A percentile compares a stretch with the other conserved stretches of the same genome.
These are phyloP conservation scores for Colletotrichum sp. DNA, from an alignment of 2,329 filamentous ascomycete species.

Conservation along the genomic window DNA sequence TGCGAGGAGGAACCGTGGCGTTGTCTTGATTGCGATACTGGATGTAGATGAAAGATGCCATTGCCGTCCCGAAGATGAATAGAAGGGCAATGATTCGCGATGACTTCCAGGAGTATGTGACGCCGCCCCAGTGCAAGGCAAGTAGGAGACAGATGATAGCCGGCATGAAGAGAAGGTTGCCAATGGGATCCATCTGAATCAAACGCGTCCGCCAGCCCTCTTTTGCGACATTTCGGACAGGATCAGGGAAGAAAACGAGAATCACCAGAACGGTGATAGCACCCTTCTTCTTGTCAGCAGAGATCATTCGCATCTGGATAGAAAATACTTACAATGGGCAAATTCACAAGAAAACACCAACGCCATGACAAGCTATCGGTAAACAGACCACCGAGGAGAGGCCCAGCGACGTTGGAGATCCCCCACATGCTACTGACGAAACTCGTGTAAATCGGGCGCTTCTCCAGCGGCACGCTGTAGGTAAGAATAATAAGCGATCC, in stretches of 20 bases:
- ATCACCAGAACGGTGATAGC: constrained; percentile 36
- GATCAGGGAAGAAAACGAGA: constrained; percentile 26
- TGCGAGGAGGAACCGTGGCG: constrained; percentile 48
- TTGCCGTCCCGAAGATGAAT: constrained; percentile 45
- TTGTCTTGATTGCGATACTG: constrained; percentile 43
- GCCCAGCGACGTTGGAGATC: constrained; percentile 43
- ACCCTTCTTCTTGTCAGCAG: constrained; percentile 28
- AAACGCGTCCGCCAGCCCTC: constrained; percentile 10
- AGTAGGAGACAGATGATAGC: constrained; percentile 51
- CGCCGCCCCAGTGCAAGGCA: constrained; percentile 55
- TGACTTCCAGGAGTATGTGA: constrained; percentile 54
- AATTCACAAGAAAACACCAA: constrained; percentile 47
- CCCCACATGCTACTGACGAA: constrained; percentile 50
- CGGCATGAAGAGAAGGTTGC: constrained; percentile 34
- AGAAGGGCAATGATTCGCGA: constrained; percentile 56
- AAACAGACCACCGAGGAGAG: constrained; percentile 38
- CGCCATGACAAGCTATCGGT: constrained; percentile 40
- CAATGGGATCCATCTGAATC: constrained; percentile 25
- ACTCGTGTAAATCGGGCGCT: constrained; percentile 41
- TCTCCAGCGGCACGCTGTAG: constrained; percentile 37
- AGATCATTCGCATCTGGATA: neutral
- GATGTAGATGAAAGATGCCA: constrained; percentile 39
- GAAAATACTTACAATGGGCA: constrained; percentile 35
- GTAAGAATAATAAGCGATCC: constrained; percentile 47
- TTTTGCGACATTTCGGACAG: neutral